Evolutionary conservation across 176 grass and related monocot genomes (phyloP).

Genomic region (Elaeis guineensis): DNA sequence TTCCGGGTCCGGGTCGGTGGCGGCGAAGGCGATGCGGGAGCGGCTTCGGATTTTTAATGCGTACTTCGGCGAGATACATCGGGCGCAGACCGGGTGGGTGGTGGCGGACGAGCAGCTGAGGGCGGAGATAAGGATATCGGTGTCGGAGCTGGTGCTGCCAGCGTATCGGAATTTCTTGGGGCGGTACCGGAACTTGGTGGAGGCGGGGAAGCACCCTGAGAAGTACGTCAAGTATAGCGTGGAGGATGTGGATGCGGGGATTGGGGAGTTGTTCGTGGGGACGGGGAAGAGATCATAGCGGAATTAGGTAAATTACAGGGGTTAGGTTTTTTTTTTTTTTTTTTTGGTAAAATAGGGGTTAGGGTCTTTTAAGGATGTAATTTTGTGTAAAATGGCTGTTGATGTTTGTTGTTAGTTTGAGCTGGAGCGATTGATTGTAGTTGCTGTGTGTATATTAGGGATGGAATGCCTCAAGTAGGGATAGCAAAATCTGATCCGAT

Average conservation of each 20-base stretch:
- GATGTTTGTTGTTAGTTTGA: no score
- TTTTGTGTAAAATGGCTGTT: no score
- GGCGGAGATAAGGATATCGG: conserved; percentile 23
- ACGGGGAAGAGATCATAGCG: not conserved
- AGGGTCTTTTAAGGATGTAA: no score
- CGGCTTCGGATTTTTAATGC: conserved; percentile 31
- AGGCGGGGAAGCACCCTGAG: not conserved
- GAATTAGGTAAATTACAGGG: no score
- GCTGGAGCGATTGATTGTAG: no score
- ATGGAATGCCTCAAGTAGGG: no score
- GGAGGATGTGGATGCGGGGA: conserved; percentile 8
- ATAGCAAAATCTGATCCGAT: no score
- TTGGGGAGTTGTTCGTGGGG: conserved; percentile 6
- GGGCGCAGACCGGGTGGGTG: conserved; percentile 35
- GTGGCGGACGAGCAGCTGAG: conserved; percentile 34
- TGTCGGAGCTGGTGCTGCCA: conserved; percentile 29
- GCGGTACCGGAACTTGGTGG: no score
- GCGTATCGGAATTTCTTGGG: conserved; percentile 17
- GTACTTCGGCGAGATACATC: conserved; percentile 30
- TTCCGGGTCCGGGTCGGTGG: not conserved
- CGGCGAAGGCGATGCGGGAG: conserved; percentile 22
- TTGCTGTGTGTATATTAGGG: no score
- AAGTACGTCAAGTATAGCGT: not conserved
- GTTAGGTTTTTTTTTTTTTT: no score
- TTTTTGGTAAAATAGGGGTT: no score